phyloP scores from a whole-genome alignment of 352 stramenopile species.

The Pythium brachiatum region DNA sequence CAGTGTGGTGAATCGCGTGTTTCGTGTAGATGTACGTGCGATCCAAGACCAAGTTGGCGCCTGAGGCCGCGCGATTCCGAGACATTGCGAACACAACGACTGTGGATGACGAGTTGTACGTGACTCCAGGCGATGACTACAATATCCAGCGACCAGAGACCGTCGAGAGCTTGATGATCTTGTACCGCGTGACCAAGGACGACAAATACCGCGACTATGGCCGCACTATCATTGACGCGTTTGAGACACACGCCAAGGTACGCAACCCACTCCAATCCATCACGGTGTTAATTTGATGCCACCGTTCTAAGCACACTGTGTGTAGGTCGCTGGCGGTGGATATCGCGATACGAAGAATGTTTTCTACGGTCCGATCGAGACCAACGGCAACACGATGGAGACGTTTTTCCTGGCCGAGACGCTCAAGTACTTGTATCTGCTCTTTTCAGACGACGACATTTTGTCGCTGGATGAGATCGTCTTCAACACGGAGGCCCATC shows the following conservation, averaged over 20 bases:
- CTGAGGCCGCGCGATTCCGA: slow-evolving; percentile 68
- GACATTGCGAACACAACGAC: neutral
- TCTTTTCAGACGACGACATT: slow-evolving; percentile 75
- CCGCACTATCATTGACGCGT: slow-evolving; percentile 70
- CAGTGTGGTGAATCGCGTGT: too few relatives aligned
- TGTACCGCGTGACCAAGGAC: slow-evolving; percentile 83
- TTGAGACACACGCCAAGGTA: slow-evolving; percentile 71
- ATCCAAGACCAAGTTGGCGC: slow-evolving; percentile 55
- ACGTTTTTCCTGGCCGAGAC: slow-evolving; percentile 91
- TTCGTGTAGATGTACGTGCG: slow-evolving; percentile 74
- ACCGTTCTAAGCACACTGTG: slow-evolving; percentile 80
- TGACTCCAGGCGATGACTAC: slow-evolving; percentile 70
- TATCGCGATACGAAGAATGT: slow-evolving; percentile 71
- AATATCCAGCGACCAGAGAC: slow-evolving; percentile 87
- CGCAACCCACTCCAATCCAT: neutral
- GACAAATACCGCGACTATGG: slow-evolving; percentile 79
- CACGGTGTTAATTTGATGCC: neutral
- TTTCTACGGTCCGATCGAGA: slow-evolving; percentile 40
- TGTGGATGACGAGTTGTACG: slow-evolving; percentile 12
- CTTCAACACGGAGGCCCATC: slow-evolving; percentile 87
- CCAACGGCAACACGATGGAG: slow-evolving; percentile 50
- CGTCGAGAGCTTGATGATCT: slow-evolving; percentile 87
- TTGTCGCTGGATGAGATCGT: slow-evolving; percentile 71
- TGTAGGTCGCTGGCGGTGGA: slow-evolving; percentile 48
- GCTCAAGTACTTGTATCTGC: slow-evolving; percentile 91